Percentiles rank a stretch among this genome's conserved stretches.
phyloP scores from a whole-genome alignment of 257 asterid species.

The Scutellaria galericulata region DNA sequence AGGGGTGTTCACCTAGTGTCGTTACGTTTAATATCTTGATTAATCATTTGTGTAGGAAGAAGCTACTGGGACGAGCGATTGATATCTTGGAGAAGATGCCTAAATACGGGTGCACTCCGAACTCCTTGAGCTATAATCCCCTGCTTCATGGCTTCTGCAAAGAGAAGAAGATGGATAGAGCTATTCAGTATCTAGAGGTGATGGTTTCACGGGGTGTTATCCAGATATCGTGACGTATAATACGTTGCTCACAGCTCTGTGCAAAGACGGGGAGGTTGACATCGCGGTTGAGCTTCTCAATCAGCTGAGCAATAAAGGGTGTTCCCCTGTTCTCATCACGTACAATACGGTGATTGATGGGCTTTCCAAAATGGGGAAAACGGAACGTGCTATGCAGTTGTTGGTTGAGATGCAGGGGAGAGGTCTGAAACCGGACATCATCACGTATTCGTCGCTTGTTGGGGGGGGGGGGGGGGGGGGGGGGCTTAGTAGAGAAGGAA shows the following conservation, averaged over 20 bases:
- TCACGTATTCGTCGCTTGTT: conserved; percentile 15
- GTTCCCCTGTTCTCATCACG: conserved; percentile 13
- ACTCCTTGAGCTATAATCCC: conserved; percentile 14
- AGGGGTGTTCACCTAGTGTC: conserved; percentile 21
- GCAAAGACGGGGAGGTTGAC: conserved; percentile 16
- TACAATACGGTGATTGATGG: conserved; percentile 20
- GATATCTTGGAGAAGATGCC: conserved; percentile 15
- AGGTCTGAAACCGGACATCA: conserved; percentile 6
- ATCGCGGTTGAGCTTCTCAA: conserved; percentile 10
- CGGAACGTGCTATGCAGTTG: conserved; percentile 7
- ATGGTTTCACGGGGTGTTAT: conserved; percentile 22
- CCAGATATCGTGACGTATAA: conserved; percentile 11
- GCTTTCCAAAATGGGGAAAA: conserved; percentile 16
- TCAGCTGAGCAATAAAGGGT: conserved; percentile 11
- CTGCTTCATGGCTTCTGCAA: conserved; percentile 14
- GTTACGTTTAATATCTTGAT: conserved; percentile 5
- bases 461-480: too few relatives aligned
- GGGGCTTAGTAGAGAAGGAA: conserved; percentile 56
- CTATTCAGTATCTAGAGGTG: conserved; percentile 8
- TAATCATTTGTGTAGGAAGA: conserved; percentile 10
- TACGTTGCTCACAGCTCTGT: conserved; percentile 5
- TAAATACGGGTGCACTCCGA: neutral
- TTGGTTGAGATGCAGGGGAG: conserved; percentile 11
- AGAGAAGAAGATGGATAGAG: conserved; percentile 20
- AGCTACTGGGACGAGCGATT: neutral